Percentiles rank a stretch among this genome's conserved stretches.
Evolutionary conservation across 768 basidiomycete species (phyloP).

Genomic region (Leccinellum albellum): DNA sequence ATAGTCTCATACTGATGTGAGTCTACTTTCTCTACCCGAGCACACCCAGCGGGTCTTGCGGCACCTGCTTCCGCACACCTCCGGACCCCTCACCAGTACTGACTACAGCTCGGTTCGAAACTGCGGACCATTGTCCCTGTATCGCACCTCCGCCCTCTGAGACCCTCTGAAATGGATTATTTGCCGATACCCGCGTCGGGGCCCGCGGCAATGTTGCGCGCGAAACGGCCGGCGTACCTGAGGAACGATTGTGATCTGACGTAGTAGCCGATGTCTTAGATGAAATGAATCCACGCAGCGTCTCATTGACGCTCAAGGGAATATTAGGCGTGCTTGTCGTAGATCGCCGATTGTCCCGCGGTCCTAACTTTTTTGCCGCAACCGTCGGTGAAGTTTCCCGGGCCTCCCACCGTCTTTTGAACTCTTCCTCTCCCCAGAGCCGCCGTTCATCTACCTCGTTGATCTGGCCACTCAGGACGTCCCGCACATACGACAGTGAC

Average conservation of each 20-base stretch:
- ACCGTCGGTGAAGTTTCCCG: slow-evolving; percentile 24
- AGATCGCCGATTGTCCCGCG: slow-evolving; percentile 11
- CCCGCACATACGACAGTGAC: slow-evolving; percentile 72
- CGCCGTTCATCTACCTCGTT: slow-evolving; percentile 62
- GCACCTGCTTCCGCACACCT: slow-evolving; percentile 9
- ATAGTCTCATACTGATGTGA: neutral
- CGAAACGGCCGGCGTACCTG: slow-evolving; percentile 2
- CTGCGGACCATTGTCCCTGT: slow-evolving; percentile 3
- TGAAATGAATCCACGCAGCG: slow-evolving; percentile 19
- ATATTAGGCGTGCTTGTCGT: slow-evolving; percentile 6
- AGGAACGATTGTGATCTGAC: slow-evolving; percentile 15
- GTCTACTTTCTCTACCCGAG: slow-evolving; percentile 23
- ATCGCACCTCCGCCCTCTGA: slow-evolving; percentile 6
- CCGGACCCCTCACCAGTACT: slow-evolving; percentile 1
- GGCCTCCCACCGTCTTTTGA: slow-evolving; percentile 35
- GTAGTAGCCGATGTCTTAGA: slow-evolving; percentile 7
- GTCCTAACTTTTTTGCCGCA: slow-evolving; percentile 18
- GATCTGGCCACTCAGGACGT: slow-evolving; percentile 57
- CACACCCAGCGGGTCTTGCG: slow-evolving; percentile 31
- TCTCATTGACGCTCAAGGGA: slow-evolving; percentile 20
- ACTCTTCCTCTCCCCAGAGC: slow-evolving; percentile 54
- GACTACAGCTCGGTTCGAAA: neutral
- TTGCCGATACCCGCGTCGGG: slow-evolving; percentile 25
- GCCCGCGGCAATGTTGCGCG: slow-evolving; percentile 18
- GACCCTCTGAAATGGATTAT: slow-evolving; percentile 29